Evolutionary conservation across 495 filamentous ascomycete genomes (phyloP).

Genomic region (Neurospora intermedia): DNA sequence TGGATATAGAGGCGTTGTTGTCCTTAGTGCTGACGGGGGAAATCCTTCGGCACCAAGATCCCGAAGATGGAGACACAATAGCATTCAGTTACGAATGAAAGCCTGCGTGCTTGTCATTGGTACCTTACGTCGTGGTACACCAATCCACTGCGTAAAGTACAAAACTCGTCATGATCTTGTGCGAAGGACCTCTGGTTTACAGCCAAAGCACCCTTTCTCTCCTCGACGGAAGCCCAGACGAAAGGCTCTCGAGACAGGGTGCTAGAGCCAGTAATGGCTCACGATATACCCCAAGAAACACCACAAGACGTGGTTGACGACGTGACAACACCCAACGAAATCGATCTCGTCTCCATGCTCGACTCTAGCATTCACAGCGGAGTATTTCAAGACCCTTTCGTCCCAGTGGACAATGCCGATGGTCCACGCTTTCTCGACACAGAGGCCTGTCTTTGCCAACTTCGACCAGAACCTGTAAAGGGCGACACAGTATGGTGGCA

Average conservation of each 20-base stretch:
- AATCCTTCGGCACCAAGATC: background rate
- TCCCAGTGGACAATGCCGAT: conserved; percentile 10
- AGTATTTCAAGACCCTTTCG: conserved; percentile 21
- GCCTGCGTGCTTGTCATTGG: background rate
- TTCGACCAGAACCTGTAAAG: conserved; percentile 9
- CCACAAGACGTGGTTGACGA: background rate
- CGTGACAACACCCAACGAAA: background rate
- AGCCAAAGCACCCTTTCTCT: background rate
- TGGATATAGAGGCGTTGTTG: background rate
- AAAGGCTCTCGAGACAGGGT: background rate
- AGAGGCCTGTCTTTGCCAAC: conserved; percentile 27
- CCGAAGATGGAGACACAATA: background rate
- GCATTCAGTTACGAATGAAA: background rate
- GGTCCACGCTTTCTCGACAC: conserved; percentile 32
- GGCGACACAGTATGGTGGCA: conserved; percentile 19
- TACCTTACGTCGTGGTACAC: background rate
- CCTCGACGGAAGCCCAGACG: background rate
- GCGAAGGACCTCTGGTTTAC: background rate
- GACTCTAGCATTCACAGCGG: background rate
- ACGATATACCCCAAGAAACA: background rate
- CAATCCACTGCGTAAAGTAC: background rate
- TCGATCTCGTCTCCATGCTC: background rate
- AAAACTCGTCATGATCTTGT: background rate
- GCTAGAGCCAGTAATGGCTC: background rate
- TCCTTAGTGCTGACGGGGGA: background rate